phyloP scores from a whole-genome alignment of 495 filamentous ascomycete species.

The Penicillium flavigenum region DNA sequence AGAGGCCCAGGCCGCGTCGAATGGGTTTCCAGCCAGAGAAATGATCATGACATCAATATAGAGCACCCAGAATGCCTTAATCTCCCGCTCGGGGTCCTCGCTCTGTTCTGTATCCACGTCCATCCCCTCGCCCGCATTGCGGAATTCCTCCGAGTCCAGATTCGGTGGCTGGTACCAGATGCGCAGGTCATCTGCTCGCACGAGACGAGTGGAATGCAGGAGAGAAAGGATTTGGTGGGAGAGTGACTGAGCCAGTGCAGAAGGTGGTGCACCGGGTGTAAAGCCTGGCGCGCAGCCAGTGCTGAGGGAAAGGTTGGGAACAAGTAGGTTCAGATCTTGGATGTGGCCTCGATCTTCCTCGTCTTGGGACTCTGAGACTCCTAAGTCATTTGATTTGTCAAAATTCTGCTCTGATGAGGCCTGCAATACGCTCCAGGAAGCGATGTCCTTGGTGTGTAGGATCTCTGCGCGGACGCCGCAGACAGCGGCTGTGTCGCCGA shows the following conservation, averaged over 20 bases:
- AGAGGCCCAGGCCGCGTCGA: constrained; percentile 86
- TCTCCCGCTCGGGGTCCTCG: constrained; percentile 36
- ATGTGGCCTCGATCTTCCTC: constrained; percentile 56
- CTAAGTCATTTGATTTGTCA: constrained; percentile 26
- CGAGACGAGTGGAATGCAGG: constrained; percentile 63
- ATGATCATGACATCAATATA: constrained; percentile 92
- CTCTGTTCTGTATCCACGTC: constrained; percentile 39
- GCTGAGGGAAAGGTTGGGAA: constrained; percentile 86
- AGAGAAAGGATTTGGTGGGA: constrained; percentile 73
- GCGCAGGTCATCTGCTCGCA: constrained; percentile 61
- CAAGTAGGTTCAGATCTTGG: constrained; percentile 66
- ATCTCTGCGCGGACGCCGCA: constrained; percentile 89
- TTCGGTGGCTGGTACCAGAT: constrained; percentile 64
- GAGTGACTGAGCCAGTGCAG: constrained; percentile 75
- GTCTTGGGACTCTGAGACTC: constrained; percentile 22
- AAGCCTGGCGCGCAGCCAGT: constrained; percentile 87
- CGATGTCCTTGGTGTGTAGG: constrained; percentile 66
- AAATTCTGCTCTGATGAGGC: constrained; percentile 23
- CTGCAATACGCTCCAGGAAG: constrained; percentile 55
- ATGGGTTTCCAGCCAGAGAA: constrained; percentile 84
- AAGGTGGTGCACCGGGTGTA: constrained; percentile 79
- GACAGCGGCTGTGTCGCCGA: constrained; percentile 87
- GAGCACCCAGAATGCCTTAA: constrained; percentile 88
- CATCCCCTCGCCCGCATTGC: constrained; percentile 47
- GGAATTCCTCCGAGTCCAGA: constrained; percentile 31